Base-by-base conservation (phyloP, 352 stramenopile species). In the Elongisporangium senticosum region DNA sequence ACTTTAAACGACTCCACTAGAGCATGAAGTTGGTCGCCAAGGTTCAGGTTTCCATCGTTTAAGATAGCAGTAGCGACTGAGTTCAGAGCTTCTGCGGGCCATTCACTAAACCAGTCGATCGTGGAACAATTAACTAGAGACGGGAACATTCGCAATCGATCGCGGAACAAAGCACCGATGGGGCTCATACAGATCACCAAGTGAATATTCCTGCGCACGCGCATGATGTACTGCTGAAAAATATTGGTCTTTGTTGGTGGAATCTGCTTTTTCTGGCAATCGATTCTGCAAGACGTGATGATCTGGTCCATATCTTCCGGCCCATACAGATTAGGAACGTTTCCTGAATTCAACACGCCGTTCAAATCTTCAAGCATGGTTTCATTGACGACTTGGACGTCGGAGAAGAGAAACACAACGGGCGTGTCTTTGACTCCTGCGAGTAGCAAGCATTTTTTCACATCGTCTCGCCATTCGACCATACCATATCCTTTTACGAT, bases 311-410 rank as follows among this genome's bases (percentile, higher is more conserved):
- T 67, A 49, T 98, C 95, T 64, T 98, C 95, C 0, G 83, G 60
- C 0, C 71, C 87, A 58, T 98, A 98, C 56, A 98, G 63, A 56
- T 98, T 98, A 1, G 95, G 95, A 0, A 98, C 87, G 51, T 98
- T 93, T 17, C 95, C 95, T 21, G 88, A 97, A 73, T 98, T 98
- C 1, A 98, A 75, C 4, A 98, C 86, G 62, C 90, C 96, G 71
- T 98, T 98, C 56, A 98, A 93, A 64, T 98, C 95, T 69, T 98
- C 95, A 2, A 98, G 64, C 92, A 98, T 98, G 10, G 87, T 86
- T 60, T 98, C 95, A 51, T 97, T 76, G 5, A 98, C 88, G 54
- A 98, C 97, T 66, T 97, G 90, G 2, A 96, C 95, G 61, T 98
- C 95, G 0, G 89, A 97, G 56, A 98, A 98, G 7, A 98, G 74